Percentiles rank a stretch among this genome's conserved stretches.
phyloP scores from a whole-genome alignment of 1,139 yeast genomes.

The Lodderomyces parapsilosis region DNA sequence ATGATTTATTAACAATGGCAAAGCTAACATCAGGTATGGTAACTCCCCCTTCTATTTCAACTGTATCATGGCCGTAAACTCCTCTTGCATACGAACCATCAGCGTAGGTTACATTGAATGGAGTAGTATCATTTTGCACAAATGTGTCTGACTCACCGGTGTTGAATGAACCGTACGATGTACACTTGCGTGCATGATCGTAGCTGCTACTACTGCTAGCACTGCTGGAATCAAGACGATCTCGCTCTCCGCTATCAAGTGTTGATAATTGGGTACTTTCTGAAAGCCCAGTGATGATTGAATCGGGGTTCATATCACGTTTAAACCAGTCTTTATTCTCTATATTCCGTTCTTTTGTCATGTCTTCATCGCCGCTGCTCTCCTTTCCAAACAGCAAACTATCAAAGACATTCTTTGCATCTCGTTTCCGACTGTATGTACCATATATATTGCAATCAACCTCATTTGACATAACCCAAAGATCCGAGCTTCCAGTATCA shows the following conservation, averaged over 20 bases:
- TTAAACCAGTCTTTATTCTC: too few relatives aligned
- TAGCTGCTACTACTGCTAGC: not conserved
- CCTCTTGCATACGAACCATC: slow-evolving; percentile 37
- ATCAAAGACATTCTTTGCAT: not conserved
- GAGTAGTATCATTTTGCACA: slow-evolving; percentile 30
- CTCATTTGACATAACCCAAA: slow-evolving; percentile 29
- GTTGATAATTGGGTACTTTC: not conserved
- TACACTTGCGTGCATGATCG: slow-evolving; percentile 1
- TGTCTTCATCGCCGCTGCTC: not conserved
- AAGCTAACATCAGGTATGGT: too few relatives aligned
- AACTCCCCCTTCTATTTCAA: too few relatives aligned
- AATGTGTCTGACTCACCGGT: slow-evolving; percentile 29
- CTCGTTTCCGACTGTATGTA: not conserved
- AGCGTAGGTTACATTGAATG: slow-evolving; percentile 12
- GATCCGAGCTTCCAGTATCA: slow-evolving; percentile 29
- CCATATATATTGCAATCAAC: slow-evolving; percentile 21
- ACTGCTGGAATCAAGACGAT: not conserved
- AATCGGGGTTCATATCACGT: not conserved
- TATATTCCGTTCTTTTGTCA: slow-evolving; percentile 4
- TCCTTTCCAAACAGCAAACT: slow-evolving; percentile 1
- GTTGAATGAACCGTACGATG: slow-evolving; percentile 9
- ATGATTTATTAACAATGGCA: too few relatives aligned
- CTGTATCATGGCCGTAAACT: slow-evolving; percentile 52
- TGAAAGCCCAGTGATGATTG: not conserved
- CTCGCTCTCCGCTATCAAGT: not conserved